These are phyloP conservation scores for Litsea cubeba DNA, from an alignment of 164 flowering plant genomes.

Conservation along the genomic window DNA sequence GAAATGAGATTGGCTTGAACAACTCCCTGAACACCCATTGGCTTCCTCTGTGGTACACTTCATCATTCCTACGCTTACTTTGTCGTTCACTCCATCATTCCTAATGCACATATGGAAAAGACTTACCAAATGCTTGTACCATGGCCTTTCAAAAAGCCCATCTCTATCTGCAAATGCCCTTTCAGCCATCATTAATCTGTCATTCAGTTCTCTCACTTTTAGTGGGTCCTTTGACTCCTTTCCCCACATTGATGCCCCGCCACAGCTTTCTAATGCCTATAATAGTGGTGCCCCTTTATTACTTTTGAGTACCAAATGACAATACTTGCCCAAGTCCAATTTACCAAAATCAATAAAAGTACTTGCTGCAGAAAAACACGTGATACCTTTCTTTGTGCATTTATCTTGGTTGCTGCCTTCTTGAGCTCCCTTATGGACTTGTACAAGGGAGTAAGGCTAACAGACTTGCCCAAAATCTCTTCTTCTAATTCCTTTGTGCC, in stretches of 20 bases:
- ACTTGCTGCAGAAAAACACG: neutral
- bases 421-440: conserved; percentile 51
- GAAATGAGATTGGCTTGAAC: too few relatives aligned
- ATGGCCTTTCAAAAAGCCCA: conserved; percentile 52
- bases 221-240: conserved; percentile 11
- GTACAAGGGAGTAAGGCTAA: conserved; percentile 45
- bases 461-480: conserved; percentile 23
- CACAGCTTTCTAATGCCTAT: conserved; percentile 37
- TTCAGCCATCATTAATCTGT: conserved; percentile 76
- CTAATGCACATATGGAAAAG: neutral
- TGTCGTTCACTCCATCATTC: neutral
- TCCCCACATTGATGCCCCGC: conserved; percentile 38
- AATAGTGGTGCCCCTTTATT: neutral
- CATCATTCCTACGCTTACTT: too few relatives aligned
- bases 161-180: conserved; percentile 68
- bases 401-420: conserved; percentile 45
- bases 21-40: too few relatives aligned
- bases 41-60: too few relatives aligned
- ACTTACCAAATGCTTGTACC: conserved; percentile 83
- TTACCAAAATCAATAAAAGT: neutral
- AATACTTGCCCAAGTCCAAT: neutral
- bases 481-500: conserved; percentile 37
- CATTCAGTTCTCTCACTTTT: conserved; percentile 57
- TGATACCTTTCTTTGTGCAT: conserved; percentile 45
- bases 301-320: neutral